Conservation (phyloP, 2,329 filamentous ascomycete species). For the Thermothelomyces thermophilus region DNA sequence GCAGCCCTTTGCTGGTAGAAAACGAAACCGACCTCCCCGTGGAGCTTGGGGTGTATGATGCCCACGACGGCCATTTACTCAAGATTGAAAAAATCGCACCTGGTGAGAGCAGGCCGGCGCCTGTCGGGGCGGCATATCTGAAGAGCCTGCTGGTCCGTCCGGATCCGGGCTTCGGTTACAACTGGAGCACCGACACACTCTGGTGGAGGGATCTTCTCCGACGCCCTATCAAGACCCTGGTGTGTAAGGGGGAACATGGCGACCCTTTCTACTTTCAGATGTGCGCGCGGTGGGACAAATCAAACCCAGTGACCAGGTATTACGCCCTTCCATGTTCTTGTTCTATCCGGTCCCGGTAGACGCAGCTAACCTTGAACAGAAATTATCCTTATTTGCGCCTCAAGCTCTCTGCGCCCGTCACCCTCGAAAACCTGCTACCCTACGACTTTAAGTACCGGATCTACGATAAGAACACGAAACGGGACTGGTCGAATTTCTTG, state of each 20-base stretch:
- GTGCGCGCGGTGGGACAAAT: constrained; percentile 76
- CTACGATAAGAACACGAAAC: constrained; percentile 97
- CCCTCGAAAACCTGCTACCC: constrained; percentile 87
- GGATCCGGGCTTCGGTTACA: constrained; percentile 92
- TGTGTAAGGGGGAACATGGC: constrained; percentile 78
- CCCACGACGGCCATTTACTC: constrained; percentile 77
- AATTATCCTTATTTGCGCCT: constrained; percentile 93
- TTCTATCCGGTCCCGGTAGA: too few species aligned
- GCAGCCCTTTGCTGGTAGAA: constrained; percentile 85
- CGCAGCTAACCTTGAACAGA: constrained; percentile 38
- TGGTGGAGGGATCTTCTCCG: constrained; percentile 92
- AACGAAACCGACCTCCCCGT: constrained; percentile 96
- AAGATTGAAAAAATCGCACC: constrained; percentile 98
- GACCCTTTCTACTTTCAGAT: constrained; percentile 97
- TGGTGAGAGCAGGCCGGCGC: constrained; percentile 81
- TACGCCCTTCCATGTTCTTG: constrained; percentile 27
- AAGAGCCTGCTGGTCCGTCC: constrained; percentile 84
- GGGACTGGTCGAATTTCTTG: constrained; percentile 98
- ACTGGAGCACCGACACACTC: constrained; percentile 83
- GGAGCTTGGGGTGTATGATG: constrained; percentile 85
- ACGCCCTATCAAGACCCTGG: constrained; percentile 75
- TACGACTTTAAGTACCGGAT: constrained; percentile 99
- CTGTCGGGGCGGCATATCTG: constrained; percentile 84
- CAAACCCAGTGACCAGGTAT: constrained; percentile 73
- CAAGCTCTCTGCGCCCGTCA: constrained; percentile 84